Conservation (phyloP, 148 eudicot genomes). For the Vaccinium macrocarpon region DNA sequence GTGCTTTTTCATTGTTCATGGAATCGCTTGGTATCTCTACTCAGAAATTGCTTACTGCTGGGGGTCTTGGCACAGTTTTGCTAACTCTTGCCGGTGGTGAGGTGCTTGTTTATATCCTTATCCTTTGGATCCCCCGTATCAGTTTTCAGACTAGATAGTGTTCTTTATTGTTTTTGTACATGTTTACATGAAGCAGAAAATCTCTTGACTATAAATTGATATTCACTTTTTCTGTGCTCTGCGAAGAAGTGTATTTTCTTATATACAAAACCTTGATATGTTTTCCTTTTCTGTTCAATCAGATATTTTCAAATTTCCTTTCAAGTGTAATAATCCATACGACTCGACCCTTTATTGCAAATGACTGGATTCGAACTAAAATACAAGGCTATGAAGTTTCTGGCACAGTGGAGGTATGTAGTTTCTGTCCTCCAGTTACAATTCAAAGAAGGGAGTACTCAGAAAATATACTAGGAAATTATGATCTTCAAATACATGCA, state of each 20-base stretch:
- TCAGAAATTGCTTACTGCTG: slow-evolving; percentile 81
- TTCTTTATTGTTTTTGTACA: neutral
- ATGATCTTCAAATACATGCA: slow-evolving; percentile 10
- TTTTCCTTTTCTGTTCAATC: slow-evolving; percentile 15
- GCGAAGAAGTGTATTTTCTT: neutral
- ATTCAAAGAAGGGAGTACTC: neutral
- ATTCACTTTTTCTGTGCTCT: neutral
- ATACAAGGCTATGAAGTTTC: slow-evolving; percentile 81
- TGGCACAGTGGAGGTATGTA: slow-evolving; percentile 86
- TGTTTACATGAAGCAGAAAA: neutral
- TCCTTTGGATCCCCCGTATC: neutral
- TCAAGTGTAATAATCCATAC: slow-evolving; percentile 85
- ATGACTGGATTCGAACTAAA: slow-evolving; percentile 79
- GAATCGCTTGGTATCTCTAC: slow-evolving; percentile 88
- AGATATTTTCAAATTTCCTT: slow-evolving; percentile 86
- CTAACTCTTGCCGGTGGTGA: slow-evolving; percentile 93
- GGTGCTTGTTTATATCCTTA: slow-evolving; percentile 33
- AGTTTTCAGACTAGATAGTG: neutral
- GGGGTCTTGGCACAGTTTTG: slow-evolving; percentile 92
- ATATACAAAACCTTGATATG: neutral
- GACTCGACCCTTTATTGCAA: slow-evolving; percentile 63
- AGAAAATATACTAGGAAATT: slow-evolving; percentile 6
- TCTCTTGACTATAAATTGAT: neutral
- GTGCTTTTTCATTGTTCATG: slow-evolving; percentile 75
- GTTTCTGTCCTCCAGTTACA: slow-evolving; percentile 11